phyloP scores from a whole-genome alignment of 1,284 basidiomycete genomes.

The Erythrobasidium hasegawianum region DNA sequence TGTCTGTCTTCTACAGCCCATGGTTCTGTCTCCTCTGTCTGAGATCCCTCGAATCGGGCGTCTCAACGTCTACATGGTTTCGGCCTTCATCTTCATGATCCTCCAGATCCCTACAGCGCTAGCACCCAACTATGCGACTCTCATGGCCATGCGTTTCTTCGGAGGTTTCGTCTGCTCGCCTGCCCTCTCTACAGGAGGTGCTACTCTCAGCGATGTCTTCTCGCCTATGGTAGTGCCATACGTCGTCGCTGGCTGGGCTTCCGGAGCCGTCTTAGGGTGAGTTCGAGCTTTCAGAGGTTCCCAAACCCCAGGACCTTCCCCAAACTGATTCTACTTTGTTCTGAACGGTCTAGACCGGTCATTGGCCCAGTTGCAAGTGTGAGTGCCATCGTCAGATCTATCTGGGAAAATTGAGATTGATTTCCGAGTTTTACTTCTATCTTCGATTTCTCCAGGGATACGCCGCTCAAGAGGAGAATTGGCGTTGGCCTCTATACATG shows the following conservation, averaged over 20 bases:
- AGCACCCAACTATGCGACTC: slow-evolving; percentile 39
- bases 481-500: slow-evolving; percentile 47
- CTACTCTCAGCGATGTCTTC: slow-evolving; percentile 47
- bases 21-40: slow-evolving; percentile 47
- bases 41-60: slow-evolving; percentile 46
- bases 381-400: too few species aligned
- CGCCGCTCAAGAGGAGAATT: slow-evolving; percentile 38
- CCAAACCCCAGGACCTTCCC: too few species aligned
- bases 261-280: slow-evolving; percentile 40
- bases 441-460: slow-evolving; percentile 21
- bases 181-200: slow-evolving; percentile 50
- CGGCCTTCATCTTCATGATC: slow-evolving; percentile 38
- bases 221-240: slow-evolving; percentile 42
- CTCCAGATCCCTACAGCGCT: slow-evolving; percentile 37
- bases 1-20: too few species aligned
- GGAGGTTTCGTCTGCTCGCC: slow-evolving; percentile 50
- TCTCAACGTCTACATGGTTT: slow-evolving; percentile 41
- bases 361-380: slow-evolving; percentile 44
- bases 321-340: too few species aligned
- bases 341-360: too few species aligned
- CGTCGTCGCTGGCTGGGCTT: slow-evolving; percentile 45
- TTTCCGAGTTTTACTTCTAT: too few species aligned
- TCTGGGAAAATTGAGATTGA: too few species aligned
- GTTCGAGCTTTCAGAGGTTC: too few species aligned
- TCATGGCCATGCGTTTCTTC: slow-evolving; percentile 44